Conservation (phyloP, 2,329 filamentous ascomycete species). For the Myriosclerotinia curreyana region DNA sequence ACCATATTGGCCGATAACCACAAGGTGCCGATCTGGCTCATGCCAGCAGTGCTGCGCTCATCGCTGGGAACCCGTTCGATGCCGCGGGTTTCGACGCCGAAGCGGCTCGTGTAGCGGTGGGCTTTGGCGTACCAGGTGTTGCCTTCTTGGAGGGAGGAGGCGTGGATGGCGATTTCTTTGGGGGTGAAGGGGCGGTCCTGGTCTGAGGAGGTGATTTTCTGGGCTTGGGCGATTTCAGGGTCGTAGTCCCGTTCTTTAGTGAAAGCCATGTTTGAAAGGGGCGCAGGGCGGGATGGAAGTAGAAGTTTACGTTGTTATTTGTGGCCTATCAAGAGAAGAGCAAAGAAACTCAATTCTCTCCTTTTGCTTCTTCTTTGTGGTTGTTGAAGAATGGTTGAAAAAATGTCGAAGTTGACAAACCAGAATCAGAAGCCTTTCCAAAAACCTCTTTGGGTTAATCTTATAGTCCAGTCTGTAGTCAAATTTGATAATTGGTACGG, state of each 20-base stretch:
- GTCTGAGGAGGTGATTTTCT: background rate
- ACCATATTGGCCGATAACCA: slow-evolving; percentile 80
- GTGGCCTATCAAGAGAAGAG: background rate
- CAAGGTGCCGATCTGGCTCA: slow-evolving; percentile 67
- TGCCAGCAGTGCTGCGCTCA: slow-evolving; percentile 63
- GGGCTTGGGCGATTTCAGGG: slow-evolving; percentile 14
- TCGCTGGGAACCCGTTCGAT: slow-evolving; percentile 71
- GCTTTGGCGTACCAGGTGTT: slow-evolving; percentile 54
- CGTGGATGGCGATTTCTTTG: slow-evolving; percentile 44
- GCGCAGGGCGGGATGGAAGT: too few species aligned
- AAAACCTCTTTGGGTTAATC: background rate
- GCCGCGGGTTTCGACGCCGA: slow-evolving; percentile 70
- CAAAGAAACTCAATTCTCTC: background rate
- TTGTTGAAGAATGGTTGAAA: background rate
- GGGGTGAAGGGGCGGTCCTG: background rate
- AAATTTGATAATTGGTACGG: background rate
- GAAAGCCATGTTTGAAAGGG: background rate
- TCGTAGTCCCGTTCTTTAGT: slow-evolving; percentile 7
- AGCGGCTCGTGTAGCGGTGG: slow-evolving; percentile 60
- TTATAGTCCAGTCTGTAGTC: background rate
- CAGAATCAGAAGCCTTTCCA: background rate
- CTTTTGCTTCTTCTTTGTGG: background rate
- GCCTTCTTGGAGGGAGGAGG: slow-evolving; percentile 58
- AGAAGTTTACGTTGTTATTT: background rate
- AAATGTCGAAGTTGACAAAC: background rate